phyloP scores from a whole-genome alignment of 768 basidiomycete species.

The Termitomyces sp. region DNA sequence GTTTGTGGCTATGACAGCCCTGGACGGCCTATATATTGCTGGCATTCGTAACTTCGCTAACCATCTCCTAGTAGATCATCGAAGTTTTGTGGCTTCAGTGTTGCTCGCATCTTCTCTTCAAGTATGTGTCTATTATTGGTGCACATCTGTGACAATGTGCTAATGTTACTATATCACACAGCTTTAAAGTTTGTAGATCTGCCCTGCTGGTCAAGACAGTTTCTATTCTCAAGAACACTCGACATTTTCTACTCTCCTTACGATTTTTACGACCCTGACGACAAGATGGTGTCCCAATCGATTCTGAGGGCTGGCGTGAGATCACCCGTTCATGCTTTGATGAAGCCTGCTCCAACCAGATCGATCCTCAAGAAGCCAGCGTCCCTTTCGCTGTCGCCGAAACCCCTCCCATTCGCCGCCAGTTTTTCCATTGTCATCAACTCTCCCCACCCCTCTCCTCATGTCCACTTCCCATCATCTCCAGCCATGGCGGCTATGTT shows the following conservation, averaged over 20 bases:
- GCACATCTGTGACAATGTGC: not conserved
- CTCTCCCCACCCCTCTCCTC: slow-evolving; percentile 35
- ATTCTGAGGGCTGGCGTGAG: slow-evolving; percentile 31
- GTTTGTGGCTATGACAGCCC: slow-evolving; percentile 15
- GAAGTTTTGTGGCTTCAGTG: slow-evolving; percentile 13
- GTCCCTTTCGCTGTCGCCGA: slow-evolving; percentile 34
- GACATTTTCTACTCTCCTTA: slow-evolving; percentile 8
- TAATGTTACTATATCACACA: not conserved
- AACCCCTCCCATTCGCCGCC: slow-evolving; percentile 24
- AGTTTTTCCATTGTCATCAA: slow-evolving; percentile 30
- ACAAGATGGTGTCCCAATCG: slow-evolving; percentile 34
- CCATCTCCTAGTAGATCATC: slow-evolving; percentile 7
- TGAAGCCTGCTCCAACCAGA: slow-evolving; percentile 23
- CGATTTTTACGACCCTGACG: slow-evolving; percentile 20
- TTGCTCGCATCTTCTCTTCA: slow-evolving; percentile 11
- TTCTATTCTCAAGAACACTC: slow-evolving; percentile 26
- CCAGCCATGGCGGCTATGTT: slow-evolving; percentile 54
- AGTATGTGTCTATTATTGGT: not conserved
- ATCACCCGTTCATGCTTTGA: slow-evolving; percentile 27
- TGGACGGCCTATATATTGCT: slow-evolving; percentile 4
- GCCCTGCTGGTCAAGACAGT: slow-evolving; percentile 48
- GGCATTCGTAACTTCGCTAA: not conserved
- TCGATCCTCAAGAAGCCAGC: slow-evolving; percentile 40
- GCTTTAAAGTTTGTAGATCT: slow-evolving; percentile 26
- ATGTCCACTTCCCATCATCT: slow-evolving; percentile 67